Percentiles rank a stretch among this genome's conserved stretches.
These are phyloP conservation scores for Triticum aestivum DNA, from an alignment of 176 grass and related monocot genomes.

Conservation along the genomic window DNA sequence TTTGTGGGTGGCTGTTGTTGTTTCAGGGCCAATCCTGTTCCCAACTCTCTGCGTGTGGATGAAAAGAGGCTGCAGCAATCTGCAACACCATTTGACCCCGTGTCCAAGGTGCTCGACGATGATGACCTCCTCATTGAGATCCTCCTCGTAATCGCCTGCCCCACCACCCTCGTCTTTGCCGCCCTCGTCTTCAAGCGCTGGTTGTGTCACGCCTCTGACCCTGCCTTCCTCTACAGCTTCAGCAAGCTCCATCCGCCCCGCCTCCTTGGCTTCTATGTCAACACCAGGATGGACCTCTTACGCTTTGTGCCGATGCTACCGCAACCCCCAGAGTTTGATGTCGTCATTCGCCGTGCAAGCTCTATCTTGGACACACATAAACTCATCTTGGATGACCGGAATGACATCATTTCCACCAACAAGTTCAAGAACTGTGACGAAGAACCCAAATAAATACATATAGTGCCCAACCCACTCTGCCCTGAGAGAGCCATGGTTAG, in stretches of 20 bases:
- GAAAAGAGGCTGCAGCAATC: too few relatives aligned
- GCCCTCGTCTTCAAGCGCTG: constrained; percentile 19
- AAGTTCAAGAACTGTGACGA: too few relatives aligned
- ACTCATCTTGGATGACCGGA: neutral
- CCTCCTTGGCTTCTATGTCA: neutral
- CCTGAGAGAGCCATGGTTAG: neutral
- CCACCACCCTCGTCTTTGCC: constrained; percentile 9
- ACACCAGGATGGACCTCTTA: neutral
- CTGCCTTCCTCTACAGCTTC: constrained; percentile 21
- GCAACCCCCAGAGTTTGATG: neutral
- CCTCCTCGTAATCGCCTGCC: constrained; percentile 14
- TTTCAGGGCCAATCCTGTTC: too few relatives aligned
- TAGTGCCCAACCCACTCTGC: neutral
- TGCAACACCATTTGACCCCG: too few relatives aligned
- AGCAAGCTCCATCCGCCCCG: neutral
- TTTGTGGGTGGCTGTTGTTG: too few relatives aligned
- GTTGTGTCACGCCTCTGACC: constrained; percentile 9
- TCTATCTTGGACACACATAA: neutral
- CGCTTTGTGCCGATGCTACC: neutral
- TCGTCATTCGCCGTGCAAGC: neutral
- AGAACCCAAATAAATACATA: neutral
- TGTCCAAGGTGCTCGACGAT: constrained; percentile 12
- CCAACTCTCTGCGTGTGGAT: too few relatives aligned
- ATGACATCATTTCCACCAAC: neutral
- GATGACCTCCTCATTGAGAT: constrained; percentile 44